These are phyloP conservation scores for Leptographium flavum DNA, from an alignment of 2,329 filamentous ascomycete species.

Conservation along the genomic window DNA sequence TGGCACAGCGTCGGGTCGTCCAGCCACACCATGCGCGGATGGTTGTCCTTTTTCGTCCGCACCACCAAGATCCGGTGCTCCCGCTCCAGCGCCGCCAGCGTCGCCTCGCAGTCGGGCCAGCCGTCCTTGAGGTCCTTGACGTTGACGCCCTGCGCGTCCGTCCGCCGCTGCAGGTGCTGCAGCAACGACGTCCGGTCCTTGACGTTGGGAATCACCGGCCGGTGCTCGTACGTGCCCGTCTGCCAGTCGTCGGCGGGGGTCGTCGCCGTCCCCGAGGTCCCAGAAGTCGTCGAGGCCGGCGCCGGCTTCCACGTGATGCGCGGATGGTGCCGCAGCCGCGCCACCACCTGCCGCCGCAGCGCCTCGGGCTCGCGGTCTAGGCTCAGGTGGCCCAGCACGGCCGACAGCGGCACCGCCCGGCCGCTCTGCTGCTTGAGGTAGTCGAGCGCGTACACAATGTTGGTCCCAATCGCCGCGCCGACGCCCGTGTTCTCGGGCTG, in stretches of 20 bases:
- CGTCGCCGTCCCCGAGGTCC: no score
- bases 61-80: slow-evolving; percentile 73
- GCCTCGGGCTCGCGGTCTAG: slow-evolving; percentile 48
- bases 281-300: not conserved
- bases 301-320: slow-evolving; percentile 44
- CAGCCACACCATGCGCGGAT: slow-evolving; percentile 74
- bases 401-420: slow-evolving; percentile 53
- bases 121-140: slow-evolving; percentile 93
- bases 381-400: slow-evolving; percentile 70
- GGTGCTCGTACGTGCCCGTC: slow-evolving; percentile 65
- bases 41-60: slow-evolving; percentile 82
- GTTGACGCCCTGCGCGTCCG: slow-evolving; percentile 63
- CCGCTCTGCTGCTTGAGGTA: slow-evolving; percentile 63
- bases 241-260: slow-evolving; percentile 40
- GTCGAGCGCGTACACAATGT: slow-evolving; percentile 75
- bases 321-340: slow-evolving; percentile 51
- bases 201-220: slow-evolving; percentile 68
- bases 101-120: slow-evolving; percentile 72
- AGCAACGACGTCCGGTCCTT: slow-evolving; percentile 64
- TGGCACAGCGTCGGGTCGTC: slow-evolving; percentile 70
- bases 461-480: slow-evolving; percentile 69
- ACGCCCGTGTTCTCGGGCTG: slow-evolving; percentile 64
- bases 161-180: slow-evolving; percentile 65
- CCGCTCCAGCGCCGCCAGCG: slow-evolving; percentile 63
- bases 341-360: slow-evolving; percentile 49